Conservation (phyloP, 352 stramenopile genomes). For the Phytophthora citricola region DNA sequence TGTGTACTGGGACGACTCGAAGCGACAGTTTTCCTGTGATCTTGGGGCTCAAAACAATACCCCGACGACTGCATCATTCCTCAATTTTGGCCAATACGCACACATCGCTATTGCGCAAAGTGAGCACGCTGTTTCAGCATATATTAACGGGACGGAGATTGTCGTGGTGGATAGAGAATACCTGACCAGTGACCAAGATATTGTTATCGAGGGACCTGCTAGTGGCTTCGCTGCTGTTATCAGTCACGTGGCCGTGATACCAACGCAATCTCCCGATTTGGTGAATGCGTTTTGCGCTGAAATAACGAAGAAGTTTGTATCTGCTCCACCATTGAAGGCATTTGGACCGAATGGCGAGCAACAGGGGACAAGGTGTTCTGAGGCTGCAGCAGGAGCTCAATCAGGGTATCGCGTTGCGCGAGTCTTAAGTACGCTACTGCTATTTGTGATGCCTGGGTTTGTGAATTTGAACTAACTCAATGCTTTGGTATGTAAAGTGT, state of each 20-base stretch:
- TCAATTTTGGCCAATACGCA: constrained; percentile 33
- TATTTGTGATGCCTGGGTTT: neutral
- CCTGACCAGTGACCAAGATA: neutral
- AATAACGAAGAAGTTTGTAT: constrained; percentile 60
- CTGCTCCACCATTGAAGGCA: constrained; percentile 47
- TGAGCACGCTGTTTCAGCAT: constrained; percentile 16
- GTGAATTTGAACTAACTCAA: constrained; percentile 10
- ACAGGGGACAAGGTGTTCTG: constrained; percentile 36
- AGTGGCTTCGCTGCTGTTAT: constrained; percentile 31
- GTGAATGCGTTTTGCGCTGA: constrained; percentile 37
- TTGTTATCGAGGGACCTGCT: constrained; percentile 34
- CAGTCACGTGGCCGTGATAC: constrained; percentile 57
- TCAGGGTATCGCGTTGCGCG: constrained; percentile 58
- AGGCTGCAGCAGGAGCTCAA: constrained; percentile 42
- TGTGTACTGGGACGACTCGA: constrained; percentile 25
- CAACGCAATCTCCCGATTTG: constrained; percentile 11
- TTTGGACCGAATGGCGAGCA: constrained; percentile 42
- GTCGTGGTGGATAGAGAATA: constrained; percentile 7
- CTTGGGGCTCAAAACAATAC: constrained; percentile 13
- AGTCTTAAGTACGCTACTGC: constrained; percentile 56
- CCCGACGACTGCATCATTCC: neutral
- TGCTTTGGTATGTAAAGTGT: constrained; percentile 56
- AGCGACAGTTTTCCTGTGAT: constrained; percentile 21
- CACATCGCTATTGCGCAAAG: constrained; percentile 29
- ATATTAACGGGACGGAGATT: constrained; percentile 29